phyloP scores from a whole-genome alignment of 2,329 filamentous ascomycete genomes.

The Pseudonectria foliicola region DNA sequence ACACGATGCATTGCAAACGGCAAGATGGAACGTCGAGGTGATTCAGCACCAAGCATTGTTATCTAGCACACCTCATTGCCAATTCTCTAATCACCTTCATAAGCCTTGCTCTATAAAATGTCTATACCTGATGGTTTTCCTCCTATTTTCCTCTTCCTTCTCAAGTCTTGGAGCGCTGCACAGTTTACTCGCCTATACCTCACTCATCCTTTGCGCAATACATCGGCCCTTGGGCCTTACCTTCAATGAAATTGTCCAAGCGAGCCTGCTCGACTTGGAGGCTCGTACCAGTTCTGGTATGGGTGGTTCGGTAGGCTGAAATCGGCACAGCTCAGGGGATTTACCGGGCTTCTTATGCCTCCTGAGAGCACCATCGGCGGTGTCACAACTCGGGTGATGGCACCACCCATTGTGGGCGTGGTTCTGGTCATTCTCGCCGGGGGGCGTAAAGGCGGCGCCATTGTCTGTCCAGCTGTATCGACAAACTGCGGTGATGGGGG shows the following conservation, averaged over 20 bases:
- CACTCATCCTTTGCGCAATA: too few relatives aligned
- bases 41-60: too few relatives aligned
- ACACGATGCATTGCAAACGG: neutral
- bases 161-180: too few relatives aligned
- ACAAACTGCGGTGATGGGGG: neutral
- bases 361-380: conserved; percentile 21
- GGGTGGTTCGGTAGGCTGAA: conserved; percentile 74
- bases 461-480: neutral
- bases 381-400: conserved; percentile 12
- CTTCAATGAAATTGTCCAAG: conserved; percentile 4
- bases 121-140: too few relatives aligned
- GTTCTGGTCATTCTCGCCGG: neutral
- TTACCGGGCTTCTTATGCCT: conserved; percentile 41
- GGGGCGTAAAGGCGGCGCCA: conserved; percentile 3
- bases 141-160: too few relatives aligned
- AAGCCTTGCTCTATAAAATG: too few relatives aligned
- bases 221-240: too few relatives aligned
- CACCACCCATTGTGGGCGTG: conserved; percentile 5
- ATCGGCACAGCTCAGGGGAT: conserved; percentile 68
- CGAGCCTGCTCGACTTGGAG: conserved; percentile 46
- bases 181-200: too few relatives aligned
- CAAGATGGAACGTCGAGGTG: too few relatives aligned
- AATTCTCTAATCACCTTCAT: too few relatives aligned
- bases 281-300: conserved; percentile 74
- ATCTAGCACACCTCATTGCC: too few relatives aligned